Evolutionary conservation across 1,284 basidiomycete genomes (phyloP), one percentile per base, ranked within the genome.

Genomic region (Apiotrichum akiyoshidainum): DNA sequence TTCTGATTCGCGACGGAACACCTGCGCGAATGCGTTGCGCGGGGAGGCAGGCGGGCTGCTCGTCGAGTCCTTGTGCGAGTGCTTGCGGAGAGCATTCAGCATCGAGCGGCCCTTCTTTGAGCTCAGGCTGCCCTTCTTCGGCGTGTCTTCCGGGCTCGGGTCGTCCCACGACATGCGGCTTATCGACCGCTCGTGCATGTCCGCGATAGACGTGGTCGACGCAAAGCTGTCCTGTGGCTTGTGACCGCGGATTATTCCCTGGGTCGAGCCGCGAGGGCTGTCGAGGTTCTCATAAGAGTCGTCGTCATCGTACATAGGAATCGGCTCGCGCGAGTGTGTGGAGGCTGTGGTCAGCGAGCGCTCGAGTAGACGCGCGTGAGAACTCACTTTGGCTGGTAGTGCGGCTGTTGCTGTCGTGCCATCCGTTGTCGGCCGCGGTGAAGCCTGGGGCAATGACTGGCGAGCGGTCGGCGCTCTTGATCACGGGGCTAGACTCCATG

Each of bases 151-250:
- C 13, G n/a, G 48, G 13, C 21, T 26, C 6, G 75, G 64, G 54
- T 73, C 70, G 51, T 73, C 72, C 75, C 75, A 75, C 11, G 71
- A 73, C 70, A 72, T 73, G 57, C 58, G 57, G 56, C 67, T 70
- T 19, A 60, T 59, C 9, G 40, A 40, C 9, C 51, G 22, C 13
- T 52, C 51, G 8, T 51, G 39, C 37, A 13, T 33, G 31, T 35
- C 39, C 17, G 34, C 12, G 2, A 33, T 17, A 10, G 35, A 39
- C 21, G 48, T 37, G 35, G 19, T 11, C 19, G 48, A 50, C 5
- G 14, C 10, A 35, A 50, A 39, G 48, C 48, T 50, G 37, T 50
- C 35, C 35, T 50, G 48, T n/a, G 37, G 11, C 37, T 37, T 16
- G 37, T 37, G 37, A 2, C 37, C 37, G 37, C 37, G 37, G 37